Evolutionary conservation across 257 asterid species (phyloP), one percentile per base, ranked within the genome.

Genomic region (Capsicum pubescens): DNA sequence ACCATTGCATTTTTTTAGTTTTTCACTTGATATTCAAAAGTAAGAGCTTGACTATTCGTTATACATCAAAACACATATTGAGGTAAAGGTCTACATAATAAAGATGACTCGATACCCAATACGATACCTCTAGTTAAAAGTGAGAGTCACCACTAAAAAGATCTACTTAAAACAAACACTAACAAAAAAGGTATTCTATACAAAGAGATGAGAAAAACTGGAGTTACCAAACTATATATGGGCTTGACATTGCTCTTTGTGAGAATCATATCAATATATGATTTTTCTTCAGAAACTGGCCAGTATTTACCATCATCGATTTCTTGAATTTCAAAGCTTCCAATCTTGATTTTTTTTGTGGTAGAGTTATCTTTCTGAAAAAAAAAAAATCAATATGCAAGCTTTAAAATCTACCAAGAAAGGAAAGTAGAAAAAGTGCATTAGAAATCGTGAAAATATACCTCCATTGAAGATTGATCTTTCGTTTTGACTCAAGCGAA

Each of bases 201-300:
- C 3, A 35, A 39, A 15, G 19, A 16, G 55, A 17, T 2, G 8
- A 8, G 5, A 5, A 9, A 42, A 36, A 68, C 32, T 26, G 68
- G 48, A 56, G 15, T 86, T 87, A 89, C 91, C 89, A 88, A 16
- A 6, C 0, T 4, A 12, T 26, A 76, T n/a, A 8, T 63, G 56
- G 44, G 48, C 8, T 4, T 48, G 70, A 84, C 26, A 26, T 76
- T 79, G 44, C 88, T 46, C 64, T 68, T 82, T 12, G 80, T 2
- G 1, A 91, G 35, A 71, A 84, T n/a, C 12, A 86, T 88, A 39
- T 39, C 42, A 39, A 39, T 2, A 39, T 39, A 39, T 39, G 42
- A 39, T 39, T 39, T 39, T 2, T 39, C 42, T 2, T 39, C 42
- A 39, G 42, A 76, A 69, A 91, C 84, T 44, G 87, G 70, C 79